These are phyloP conservation scores for Phlebiopsis gigantea DNA, from an alignment of 768 basidiomycete genomes.

Conservation along the genomic window DNA sequence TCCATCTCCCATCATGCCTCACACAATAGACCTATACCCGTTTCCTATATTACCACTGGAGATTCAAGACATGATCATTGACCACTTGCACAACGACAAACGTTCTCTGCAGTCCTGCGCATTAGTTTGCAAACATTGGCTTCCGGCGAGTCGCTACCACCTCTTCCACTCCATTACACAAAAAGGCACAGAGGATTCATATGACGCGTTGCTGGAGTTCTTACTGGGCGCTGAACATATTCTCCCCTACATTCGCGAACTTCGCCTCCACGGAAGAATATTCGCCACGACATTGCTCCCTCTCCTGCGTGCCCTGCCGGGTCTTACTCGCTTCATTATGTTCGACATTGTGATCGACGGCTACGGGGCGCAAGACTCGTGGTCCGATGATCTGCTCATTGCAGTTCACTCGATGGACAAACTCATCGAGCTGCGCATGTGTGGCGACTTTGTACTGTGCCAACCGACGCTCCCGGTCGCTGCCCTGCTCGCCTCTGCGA, in stretches of 20 bases:
- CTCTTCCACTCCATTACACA: slow-evolving; percentile 6
- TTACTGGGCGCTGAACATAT: not conserved
- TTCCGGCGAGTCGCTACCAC: not conserved
- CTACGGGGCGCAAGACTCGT: not conserved
- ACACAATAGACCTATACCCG: not conserved
- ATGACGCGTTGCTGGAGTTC: not conserved
- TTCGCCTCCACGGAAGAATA: not conserved
- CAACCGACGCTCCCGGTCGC: not conserved
- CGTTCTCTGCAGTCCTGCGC: not conserved
- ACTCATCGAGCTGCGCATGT: not conserved
- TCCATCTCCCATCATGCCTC: too few species aligned
- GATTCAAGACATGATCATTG: not conserved
- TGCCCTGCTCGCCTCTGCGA: not conserved
- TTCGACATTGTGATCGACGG: not conserved
- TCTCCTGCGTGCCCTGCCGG: not conserved
- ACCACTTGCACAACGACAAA: slow-evolving; percentile 2
- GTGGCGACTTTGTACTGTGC: not conserved
- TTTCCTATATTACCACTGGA: not conserved
- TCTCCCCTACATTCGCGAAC: not conserved
- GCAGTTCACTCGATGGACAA: not conserved
- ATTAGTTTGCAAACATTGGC: slow-evolving; percentile 1
- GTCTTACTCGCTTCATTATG: not conserved
- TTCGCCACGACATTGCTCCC: not conserved
- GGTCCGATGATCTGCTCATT: not conserved
- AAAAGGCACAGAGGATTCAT: not conserved